Evolutionary conservation across 2,329 filamentous ascomycete species (phyloP).

Genomic region (Ceratocystis eucalypticola): DNA sequence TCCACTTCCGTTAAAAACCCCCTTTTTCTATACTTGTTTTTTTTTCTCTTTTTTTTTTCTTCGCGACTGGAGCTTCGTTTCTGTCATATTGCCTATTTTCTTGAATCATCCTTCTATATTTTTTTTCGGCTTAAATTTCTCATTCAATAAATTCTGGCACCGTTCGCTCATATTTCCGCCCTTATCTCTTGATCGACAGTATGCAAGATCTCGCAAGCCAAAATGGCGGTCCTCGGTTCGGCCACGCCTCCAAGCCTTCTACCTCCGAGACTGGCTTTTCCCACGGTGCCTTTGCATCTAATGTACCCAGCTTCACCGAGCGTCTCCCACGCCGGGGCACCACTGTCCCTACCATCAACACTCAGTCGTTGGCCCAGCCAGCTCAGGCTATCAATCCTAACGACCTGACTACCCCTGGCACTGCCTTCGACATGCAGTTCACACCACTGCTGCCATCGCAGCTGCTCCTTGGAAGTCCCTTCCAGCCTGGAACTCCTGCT

Average conservation of each 20-base stretch:
- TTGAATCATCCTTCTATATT: conserved; percentile 5
- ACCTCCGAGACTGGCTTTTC: conserved; percentile 82
- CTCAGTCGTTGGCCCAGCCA: conserved; percentile 47
- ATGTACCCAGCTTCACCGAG: conserved; percentile 73
- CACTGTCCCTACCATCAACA: conserved; percentile 90
- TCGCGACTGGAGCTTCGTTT: neutral
- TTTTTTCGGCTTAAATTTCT: neutral
- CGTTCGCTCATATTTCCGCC: conserved; percentile 1
- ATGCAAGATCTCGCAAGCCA: conserved; percentile 78
- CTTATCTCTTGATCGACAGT: conserved; percentile 41
- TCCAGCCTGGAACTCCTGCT: conserved; percentile 85
- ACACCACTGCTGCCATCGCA: conserved; percentile 90
- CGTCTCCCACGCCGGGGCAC: conserved; percentile 65
- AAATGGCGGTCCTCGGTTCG: conserved; percentile 50
- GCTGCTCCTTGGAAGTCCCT: conserved; percentile 85
- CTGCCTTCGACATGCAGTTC: conserved; percentile 95
- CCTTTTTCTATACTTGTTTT: neutral
- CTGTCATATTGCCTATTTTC: conserved; percentile 3
- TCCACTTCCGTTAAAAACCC: neutral
- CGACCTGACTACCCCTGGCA: conserved; percentile 76
- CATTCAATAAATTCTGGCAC: neutral
- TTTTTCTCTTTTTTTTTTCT: neutral
- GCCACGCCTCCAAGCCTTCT: conserved; percentile 66
- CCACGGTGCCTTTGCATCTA: conserved; percentile 80
- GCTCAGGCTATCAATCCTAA: conserved; percentile 36